These are phyloP conservation scores for Fraxinus nigra DNA, from an alignment of 305 asterid genomes.

Conservation along the genomic window DNA sequence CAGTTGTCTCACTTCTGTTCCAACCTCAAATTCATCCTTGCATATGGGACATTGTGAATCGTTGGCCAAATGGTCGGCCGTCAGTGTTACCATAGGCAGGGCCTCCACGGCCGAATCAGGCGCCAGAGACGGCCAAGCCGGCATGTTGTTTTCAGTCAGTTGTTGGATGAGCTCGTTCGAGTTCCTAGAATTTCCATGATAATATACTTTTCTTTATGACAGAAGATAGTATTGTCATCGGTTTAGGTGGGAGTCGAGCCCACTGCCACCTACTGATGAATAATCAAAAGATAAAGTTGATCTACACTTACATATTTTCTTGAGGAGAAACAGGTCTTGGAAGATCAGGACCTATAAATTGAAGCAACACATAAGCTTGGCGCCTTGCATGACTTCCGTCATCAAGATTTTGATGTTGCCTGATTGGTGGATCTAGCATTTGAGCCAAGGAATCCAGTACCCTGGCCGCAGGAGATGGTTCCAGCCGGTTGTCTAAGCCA, in stretches of 20 bases:
- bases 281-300: neutral
- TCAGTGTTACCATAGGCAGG: slow-evolving; percentile 46
- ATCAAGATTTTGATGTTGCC: neutral
- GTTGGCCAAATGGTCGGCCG: slow-evolving; percentile 32
- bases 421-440: slow-evolving; percentile 43
- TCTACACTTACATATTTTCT: slow-evolving; percentile 9
- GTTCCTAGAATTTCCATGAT: neutral
- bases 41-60: slow-evolving; percentile 75
- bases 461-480: slow-evolving; percentile 42
- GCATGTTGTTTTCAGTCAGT: slow-evolving; percentile 34
- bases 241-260: neutral
- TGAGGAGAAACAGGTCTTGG: slow-evolving; percentile 36
- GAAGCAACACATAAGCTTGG: slow-evolving; percentile 44
- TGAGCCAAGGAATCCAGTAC: slow-evolving; percentile 49
- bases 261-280: neutral
- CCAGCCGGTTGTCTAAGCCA: slow-evolving; percentile 27
- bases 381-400: slow-evolving; percentile 18
- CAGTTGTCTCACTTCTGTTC: slow-evolving; percentile 56
- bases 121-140: slow-evolving; percentile 47
- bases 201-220: neutral
- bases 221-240: neutral
- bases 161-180: slow-evolving; percentile 35
- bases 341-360: slow-evolving; percentile 61
- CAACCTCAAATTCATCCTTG: slow-evolving; percentile 76
- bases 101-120: slow-evolving; percentile 39